Evolutionary conservation across 2,329 filamentous ascomycete species (phyloP).

Genomic region (Mariannaea sp.): DNA sequence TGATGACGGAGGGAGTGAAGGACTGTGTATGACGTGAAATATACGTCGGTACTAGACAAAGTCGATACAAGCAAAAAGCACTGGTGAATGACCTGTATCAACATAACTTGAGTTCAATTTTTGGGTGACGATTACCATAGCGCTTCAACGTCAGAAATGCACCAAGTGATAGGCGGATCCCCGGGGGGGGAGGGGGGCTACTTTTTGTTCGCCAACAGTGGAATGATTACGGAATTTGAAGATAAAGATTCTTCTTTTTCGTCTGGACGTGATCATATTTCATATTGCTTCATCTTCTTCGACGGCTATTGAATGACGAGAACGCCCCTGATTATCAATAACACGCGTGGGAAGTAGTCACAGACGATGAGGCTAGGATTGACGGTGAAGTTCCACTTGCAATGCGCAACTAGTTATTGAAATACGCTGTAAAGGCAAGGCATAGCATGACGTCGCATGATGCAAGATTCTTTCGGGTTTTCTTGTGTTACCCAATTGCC

Average conservation of each 20-base stretch:
- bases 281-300: no score
- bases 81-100: constrained; percentile 8
- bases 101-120: neutral
- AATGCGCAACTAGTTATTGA: neutral
- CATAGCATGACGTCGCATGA: neutral
- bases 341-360: neutral
- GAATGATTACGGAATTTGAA: no score
- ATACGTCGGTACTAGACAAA: constrained; percentile 10
- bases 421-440: neutral
- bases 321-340: no score
- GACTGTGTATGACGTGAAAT: constrained; percentile 19
- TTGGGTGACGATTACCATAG: neutral
- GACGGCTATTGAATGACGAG: no score
- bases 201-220: no score
- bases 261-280: no score
- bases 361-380: no score
- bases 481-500: constrained; percentile 5
- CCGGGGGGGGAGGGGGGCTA: no score
- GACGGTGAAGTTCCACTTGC: neutral
- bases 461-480: constrained; percentile 5
- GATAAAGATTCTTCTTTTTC: no score
- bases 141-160: no score
- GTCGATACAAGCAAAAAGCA: constrained; percentile 16
- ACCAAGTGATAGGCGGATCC: no score
- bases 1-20: constrained; percentile 22